Conservation (phyloP, 345 rosid genomes). For the Cardamine chenopodiifolia region DNA sequence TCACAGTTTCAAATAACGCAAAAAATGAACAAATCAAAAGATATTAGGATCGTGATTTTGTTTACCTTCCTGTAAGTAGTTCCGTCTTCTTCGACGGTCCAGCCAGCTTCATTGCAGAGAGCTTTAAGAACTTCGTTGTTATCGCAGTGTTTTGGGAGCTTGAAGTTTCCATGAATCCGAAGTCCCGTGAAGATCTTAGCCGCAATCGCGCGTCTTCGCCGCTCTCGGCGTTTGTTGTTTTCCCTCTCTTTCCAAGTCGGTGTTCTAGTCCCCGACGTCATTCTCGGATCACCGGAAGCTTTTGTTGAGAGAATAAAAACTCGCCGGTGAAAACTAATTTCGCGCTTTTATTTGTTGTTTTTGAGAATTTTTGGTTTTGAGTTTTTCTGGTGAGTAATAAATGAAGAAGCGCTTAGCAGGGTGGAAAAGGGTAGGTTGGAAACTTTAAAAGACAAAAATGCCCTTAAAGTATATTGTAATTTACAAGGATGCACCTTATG, state of each 20-base stretch:
- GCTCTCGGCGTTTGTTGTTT: conserved; percentile 91
- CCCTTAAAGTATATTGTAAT: conserved; percentile 4
- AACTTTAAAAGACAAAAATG: conserved; percentile 5
- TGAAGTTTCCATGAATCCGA: conserved; percentile 86
- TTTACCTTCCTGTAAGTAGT: conserved; percentile 93
- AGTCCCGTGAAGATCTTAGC: conserved; percentile 93
- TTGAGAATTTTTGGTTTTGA: not conserved
- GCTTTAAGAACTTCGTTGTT: conserved; percentile 98
- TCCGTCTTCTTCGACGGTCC: conserved; percentile 97
- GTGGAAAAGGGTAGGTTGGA: conserved; percentile 35
- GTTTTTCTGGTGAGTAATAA: conserved; percentile 35
- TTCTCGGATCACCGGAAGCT: conserved; percentile 29
- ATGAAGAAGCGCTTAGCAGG: conserved; percentile 37
- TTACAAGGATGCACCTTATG: conserved; percentile 44
- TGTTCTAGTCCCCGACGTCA: conserved; percentile 92
- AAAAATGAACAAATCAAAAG: not conserved
- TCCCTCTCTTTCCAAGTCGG: conserved; percentile 99
- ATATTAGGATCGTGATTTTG: not conserved
- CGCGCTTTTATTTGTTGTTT: conserved; percentile 20
- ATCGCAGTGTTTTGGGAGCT: conserved; percentile 97
- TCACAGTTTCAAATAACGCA: not conserved
- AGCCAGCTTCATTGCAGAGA: conserved; percentile 90
- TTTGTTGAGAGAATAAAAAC: not conserved
- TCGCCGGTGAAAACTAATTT: conserved; percentile 26
- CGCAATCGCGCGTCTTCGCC: conserved; percentile 90